Evolutionary conservation across 495 filamentous ascomycete genomes (phyloP), one percentile per base, ranked within the genome.

Genomic region (Pseudoneurospora amorphoporcata): DNA sequence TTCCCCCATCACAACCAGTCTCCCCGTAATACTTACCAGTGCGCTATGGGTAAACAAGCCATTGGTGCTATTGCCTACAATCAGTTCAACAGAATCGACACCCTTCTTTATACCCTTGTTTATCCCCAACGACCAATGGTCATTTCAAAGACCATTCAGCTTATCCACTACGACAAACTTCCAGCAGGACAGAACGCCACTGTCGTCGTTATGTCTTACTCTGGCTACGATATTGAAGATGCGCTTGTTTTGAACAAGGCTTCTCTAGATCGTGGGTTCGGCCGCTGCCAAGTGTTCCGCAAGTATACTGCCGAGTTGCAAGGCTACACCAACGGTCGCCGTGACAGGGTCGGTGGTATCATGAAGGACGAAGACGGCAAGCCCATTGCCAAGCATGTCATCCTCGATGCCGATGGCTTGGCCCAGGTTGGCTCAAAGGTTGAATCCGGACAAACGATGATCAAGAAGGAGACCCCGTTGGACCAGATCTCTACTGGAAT

Each of bases 1-100:
- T 99, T 98, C 78, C 95, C 95, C 12, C 96, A 99, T 82, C 95
- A 99, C 85, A 99, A 99, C 81, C 95, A 99, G 81, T 99, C 95
- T 4, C 95, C 95, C 9, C 90, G 95, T 84, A 99, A 99, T 79
- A 99, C 95, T 8, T 99, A 99, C 78, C 95, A 99, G 84, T 98
- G 96, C 81, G 95, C 95, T 82, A 99, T 99, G 95, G 95, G 95
- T 86, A 99, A 99, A 83, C 95, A 99, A 92, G 95, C 95, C 19
- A 98, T 99, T 80, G 95, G 95, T 69, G 93, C 95, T 23, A 97
- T 98, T 79, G 94, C 95, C 14, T 94, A 95, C 74, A 99, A 99
- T 77, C 96, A 98, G 80, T 97, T 97, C 83, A 89, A 92, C 73
- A 90, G 95, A 32, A 95, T 99, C 79, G 95, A 99, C 77, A 97